A percentile compares a stretch with the other conserved stretches of the same genome.
phyloP scores from a whole-genome alignment of 495 filamentous ascomycete genomes.

The Daldinia vernicosa region DNA sequence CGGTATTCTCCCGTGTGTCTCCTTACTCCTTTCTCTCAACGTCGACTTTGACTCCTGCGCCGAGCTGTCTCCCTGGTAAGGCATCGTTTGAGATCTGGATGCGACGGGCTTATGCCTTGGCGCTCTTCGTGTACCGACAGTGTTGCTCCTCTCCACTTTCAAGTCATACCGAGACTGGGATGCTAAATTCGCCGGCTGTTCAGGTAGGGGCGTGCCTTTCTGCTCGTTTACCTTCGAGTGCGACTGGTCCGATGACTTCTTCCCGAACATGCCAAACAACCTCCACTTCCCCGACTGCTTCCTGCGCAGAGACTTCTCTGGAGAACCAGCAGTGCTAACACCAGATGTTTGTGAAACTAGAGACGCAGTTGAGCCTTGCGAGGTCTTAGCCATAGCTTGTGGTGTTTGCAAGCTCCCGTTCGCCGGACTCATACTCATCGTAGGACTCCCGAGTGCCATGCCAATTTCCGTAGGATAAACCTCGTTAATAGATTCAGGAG shows the following conservation, averaged over 20 bases:
- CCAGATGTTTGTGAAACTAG: slow-evolving; percentile 41
- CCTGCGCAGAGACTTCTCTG: slow-evolving; percentile 53
- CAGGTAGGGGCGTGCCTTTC: slow-evolving; percentile 18
- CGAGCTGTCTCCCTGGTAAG: slow-evolving; percentile 27
- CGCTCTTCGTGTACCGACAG: slow-evolving; percentile 42
- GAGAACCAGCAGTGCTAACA: slow-evolving; percentile 38
- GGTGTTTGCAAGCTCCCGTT: slow-evolving; percentile 25
- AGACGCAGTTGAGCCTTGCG: slow-evolving; percentile 14
- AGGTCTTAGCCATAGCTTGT: slow-evolving; percentile 26
- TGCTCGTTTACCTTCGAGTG: slow-evolving; percentile 28
- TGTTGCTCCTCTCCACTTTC: slow-evolving; percentile 50
- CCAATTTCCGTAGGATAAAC: slow-evolving; percentile 58
- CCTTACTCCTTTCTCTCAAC: slow-evolving; percentile 16
- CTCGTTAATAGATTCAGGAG: slow-evolving; percentile 53
- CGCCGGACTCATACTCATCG: slow-evolving; percentile 35
- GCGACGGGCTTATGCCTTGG: slow-evolving; percentile 52
- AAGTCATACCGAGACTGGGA: slow-evolving; percentile 14
- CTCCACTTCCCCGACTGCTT: slow-evolving; percentile 61
- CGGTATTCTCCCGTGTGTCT: slow-evolving; percentile 31
- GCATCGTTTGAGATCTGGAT: slow-evolving; percentile 51
- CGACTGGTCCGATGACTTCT: slow-evolving; percentile 47
- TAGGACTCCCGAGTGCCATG: slow-evolving; percentile 68
- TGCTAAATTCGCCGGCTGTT: slow-evolving; percentile 15
- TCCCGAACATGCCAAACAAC: slow-evolving; percentile 61
- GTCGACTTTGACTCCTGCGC: slow-evolving; percentile 19